A percentile compares a stretch with the other conserved stretches of the same genome.
phyloP scores from a whole-genome alignment of 1,139 yeast species.

The Debaryomyces coudertii region DNA sequence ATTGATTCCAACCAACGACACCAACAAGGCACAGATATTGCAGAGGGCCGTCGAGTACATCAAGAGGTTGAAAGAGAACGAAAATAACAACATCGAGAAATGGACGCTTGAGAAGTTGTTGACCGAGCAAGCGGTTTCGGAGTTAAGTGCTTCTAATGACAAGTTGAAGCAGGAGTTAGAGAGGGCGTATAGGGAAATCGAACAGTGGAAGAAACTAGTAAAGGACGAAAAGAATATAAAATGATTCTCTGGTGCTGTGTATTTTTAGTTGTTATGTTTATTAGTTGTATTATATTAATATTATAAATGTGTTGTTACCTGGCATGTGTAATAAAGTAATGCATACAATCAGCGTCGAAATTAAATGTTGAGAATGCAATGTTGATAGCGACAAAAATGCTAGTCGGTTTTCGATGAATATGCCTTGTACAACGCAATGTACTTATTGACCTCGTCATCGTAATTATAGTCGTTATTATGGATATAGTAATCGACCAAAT shows the following conservation, averaged over 20 bases:
- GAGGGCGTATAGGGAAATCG: conserved; percentile 91
- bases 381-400: neutral
- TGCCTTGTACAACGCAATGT: conserved; percentile 20
- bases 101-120: conserved; percentile 91
- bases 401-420: conserved; percentile 11
- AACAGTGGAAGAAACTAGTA: conserved; percentile 66
- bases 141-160: conserved; percentile 74
- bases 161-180: conserved; percentile 79
- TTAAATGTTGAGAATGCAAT: neutral
- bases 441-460: conserved; percentile 29
- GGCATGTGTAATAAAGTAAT: neutral
- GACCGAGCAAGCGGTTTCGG: conserved; percentile 89
- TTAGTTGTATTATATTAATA: conserved; percentile 10
- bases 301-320: conserved; percentile 1
- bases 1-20: conserved; percentile 83
- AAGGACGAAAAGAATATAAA: conserved; percentile 20
- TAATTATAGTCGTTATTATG: conserved; percentile 29
- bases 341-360: neutral
- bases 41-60: conserved; percentile 89
- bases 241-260: conserved; percentile 2
- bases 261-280: conserved; percentile 8
- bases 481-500: conserved; percentile 34
- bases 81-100: conserved; percentile 84
- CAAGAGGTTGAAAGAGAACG: conserved; percentile 84
- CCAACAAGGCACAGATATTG: conserved; percentile 88